These are phyloP conservation scores for Kuraishia borneana DNA, from an alignment of 805 yeast genomes.

Conservation along the genomic window DNA sequence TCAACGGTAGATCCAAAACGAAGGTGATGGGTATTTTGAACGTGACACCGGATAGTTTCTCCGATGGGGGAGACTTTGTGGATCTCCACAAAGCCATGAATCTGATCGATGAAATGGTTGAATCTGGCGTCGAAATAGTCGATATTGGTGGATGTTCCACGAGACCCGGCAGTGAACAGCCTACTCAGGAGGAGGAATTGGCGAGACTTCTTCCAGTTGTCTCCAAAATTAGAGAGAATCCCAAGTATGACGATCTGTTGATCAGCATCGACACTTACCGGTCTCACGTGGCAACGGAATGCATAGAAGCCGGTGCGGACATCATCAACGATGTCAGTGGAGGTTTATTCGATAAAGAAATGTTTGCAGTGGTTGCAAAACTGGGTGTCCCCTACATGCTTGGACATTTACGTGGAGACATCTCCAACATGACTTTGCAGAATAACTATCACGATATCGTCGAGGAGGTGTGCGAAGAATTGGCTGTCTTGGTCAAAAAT, in stretches of 20 bases:
- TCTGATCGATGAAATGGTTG: constrained; percentile 35
- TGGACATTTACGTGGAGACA: constrained; percentile 80
- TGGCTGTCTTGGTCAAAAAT: constrained; percentile 37
- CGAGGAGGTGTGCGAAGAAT: constrained; percentile 37
- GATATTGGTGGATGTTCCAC: constrained; percentile 96
- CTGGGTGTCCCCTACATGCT: constrained; percentile 67
- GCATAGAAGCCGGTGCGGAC: constrained; percentile 73
- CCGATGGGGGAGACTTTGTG: constrained; percentile 64
- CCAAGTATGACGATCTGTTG: constrained; percentile 26
- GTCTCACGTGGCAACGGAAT: constrained; percentile 56
- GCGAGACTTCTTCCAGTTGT: constrained; percentile 62
- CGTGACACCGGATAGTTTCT: constrained; percentile 89
- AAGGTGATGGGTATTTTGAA: constrained; percentile 81
- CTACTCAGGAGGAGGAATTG: constrained; percentile 55
- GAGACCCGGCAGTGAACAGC: constrained; percentile 67
- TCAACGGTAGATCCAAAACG: constrained; percentile 37
- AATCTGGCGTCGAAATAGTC: constrained; percentile 59
- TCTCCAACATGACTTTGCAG: constrained; percentile 55
- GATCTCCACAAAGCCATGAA: constrained; percentile 17
- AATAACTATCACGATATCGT: constrained; percentile 35
- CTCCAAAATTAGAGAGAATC: constrained; percentile 35
- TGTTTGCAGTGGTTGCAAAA: constrained; percentile 61
- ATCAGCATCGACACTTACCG: constrained; percentile 88
- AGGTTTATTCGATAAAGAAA: constrained; percentile 57
- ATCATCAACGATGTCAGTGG: constrained; percentile 86